Conservation (phyloP, 768 basidiomycete species). For the Hypsizygus marmoreus region DNA sequence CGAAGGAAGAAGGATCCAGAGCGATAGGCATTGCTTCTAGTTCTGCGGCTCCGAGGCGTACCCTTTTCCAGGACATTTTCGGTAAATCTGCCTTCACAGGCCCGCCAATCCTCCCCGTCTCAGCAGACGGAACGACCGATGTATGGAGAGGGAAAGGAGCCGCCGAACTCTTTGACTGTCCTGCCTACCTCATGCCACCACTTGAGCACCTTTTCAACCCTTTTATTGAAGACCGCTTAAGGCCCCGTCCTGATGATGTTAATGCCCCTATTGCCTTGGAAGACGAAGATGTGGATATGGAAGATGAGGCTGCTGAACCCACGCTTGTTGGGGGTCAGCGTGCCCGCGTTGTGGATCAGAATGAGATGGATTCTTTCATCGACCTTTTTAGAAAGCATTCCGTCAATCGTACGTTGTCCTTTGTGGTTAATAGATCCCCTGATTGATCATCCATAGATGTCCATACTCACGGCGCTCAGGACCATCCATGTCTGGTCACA, state of each 20-base stretch:
- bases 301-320: constrained; percentile 25
- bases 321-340: constrained; percentile 14
- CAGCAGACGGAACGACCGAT: constrained; percentile 10
- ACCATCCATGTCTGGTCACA: constrained; percentile 1
- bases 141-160: constrained; percentile 38
- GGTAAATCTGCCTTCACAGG: constrained; percentile 69
- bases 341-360: constrained; percentile 43
- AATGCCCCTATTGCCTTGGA: constrained; percentile 20
- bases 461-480: background rate
- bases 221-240: constrained; percentile 39
- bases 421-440: background rate
- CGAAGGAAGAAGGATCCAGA: constrained; percentile 43
- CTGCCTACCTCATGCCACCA: constrained; percentile 78
- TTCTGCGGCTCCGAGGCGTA: constrained; percentile 37
- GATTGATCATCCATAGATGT: constrained; percentile 3
- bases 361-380: constrained; percentile 61
- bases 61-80: constrained; percentile 91
- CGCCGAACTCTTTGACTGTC: constrained; percentile 58
- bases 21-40: constrained; percentile 38
- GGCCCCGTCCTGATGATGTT: constrained; percentile 20
- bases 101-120: constrained; percentile 21
- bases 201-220: constrained; percentile 71
- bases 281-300: constrained; percentile 50
- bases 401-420: constrained; percentile 38
- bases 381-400: constrained; percentile 62